Evolutionary conservation across 495 filamentous ascomycete genomes (phyloP).

Genomic region (Ramalina peruviana): DNA sequence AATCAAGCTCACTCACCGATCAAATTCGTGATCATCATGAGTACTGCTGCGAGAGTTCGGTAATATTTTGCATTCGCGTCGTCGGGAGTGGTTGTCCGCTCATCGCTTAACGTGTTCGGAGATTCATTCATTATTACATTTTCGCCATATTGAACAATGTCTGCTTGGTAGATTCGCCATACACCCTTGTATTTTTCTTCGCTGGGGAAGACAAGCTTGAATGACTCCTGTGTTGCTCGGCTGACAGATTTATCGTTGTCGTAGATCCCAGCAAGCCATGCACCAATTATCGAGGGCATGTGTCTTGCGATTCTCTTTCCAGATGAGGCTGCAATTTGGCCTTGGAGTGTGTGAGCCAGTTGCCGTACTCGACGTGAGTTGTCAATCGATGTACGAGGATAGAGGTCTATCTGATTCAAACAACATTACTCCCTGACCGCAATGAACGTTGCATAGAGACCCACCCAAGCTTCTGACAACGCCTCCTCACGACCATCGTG

Average conservation of each 20-base stretch:
- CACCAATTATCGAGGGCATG: slow-evolving; percentile 59
- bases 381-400: slow-evolving; percentile 79
- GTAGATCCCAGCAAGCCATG: slow-evolving; percentile 80
- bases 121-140: slow-evolving; percentile 67
- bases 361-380: slow-evolving; percentile 77
- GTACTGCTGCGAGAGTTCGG: slow-evolving; percentile 53
- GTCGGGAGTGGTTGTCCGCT: slow-evolving; percentile 66
- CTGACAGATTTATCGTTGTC: slow-evolving; percentile 67
- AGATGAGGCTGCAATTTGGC: slow-evolving; percentile 52
- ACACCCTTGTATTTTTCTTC: slow-evolving; percentile 63
- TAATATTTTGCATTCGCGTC: slow-evolving; percentile 75
- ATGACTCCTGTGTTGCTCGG: slow-evolving; percentile 57
- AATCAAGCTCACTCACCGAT: slow-evolving; percentile 25
- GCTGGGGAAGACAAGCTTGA: slow-evolving; percentile 58
- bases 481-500: slow-evolving; percentile 53
- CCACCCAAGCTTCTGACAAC: slow-evolving; percentile 76
- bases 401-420: slow-evolving; percentile 55
- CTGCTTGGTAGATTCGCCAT: slow-evolving; percentile 59
- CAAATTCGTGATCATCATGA: slow-evolving; percentile 32
- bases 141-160: slow-evolving; percentile 67
- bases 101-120: slow-evolving; percentile 69
- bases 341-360: slow-evolving; percentile 60
- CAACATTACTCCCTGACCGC: slow-evolving; percentile 19
- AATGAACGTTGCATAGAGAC: slow-evolving; percentile 21
- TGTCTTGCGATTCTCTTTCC: slow-evolving; percentile 70